phyloP scores from a whole-genome alignment of 192 early-diverging fungal genomes.

The Phycomyces blakesleeanus region DNA sequence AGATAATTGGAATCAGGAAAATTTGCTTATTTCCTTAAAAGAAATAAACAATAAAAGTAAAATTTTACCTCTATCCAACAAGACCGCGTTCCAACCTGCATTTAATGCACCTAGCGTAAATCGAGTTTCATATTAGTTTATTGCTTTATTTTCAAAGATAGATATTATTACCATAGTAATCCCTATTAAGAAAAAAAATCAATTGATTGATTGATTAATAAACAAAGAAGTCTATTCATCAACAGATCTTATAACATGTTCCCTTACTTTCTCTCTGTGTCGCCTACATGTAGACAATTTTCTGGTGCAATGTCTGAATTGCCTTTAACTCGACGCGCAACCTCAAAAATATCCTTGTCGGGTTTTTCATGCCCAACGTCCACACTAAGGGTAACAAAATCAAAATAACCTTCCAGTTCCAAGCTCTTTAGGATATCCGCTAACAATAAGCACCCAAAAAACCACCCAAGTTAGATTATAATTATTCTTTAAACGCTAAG shows the following conservation, averaged over 20 bases:
- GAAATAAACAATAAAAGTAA: too few species aligned
- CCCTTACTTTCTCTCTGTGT: conserved; percentile 45
- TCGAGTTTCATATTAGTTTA: background rate
- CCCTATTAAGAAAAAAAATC: conserved; percentile 13
- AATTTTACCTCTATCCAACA: conserved; percentile 26
- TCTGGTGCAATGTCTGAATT: conserved; percentile 6
- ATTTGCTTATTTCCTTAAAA: too few species aligned
- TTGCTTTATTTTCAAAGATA: background rate
- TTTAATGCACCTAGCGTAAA: conserved; percentile 21
- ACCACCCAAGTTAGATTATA: too few species aligned
- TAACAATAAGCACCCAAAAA: background rate
- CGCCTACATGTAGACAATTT: conserved; percentile 57
- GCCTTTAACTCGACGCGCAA: conserved; percentile 37
- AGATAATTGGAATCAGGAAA: too few species aligned
- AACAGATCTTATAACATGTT: too few species aligned
- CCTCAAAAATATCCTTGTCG: conserved; percentile 44
- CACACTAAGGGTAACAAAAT: conserved; percentile 55
- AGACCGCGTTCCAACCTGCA: conserved; percentile 29
- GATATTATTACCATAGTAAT: conserved; percentile 16
- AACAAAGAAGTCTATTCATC: too few species aligned
- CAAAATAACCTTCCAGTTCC: conserved; percentile 50
- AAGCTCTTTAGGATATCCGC: conserved; percentile 27
- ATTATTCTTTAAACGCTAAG: too few species aligned
- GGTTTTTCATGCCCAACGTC: conserved; percentile 56
- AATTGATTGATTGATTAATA: too few species aligned